Base-by-base conservation (phyloP, 164 flowering plant genomes). In the Magnolia changhungtana region DNA sequence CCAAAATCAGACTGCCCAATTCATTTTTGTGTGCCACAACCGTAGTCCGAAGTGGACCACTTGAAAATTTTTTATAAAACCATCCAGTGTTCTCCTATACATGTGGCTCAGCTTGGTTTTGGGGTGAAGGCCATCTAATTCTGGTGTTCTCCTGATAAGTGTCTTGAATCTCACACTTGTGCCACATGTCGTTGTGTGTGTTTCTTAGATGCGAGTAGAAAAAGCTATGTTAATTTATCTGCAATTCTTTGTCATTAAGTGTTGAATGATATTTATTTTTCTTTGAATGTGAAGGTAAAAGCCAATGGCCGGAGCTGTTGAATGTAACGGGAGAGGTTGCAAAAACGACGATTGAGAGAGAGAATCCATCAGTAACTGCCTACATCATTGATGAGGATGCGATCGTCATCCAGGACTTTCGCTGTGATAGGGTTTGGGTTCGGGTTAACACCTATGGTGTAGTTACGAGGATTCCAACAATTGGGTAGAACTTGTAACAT, bases 341-440 rank as follows among this genome's bases (percentile, higher is more conserved):
- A 4, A 72, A 72, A 20, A 75, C 63, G 2, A 68, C 45, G 1
- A 80, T 79, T 21, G 71, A 11, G 59, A 75, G 49, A 10, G 72
- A 79, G 71, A 79, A 72, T 68, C 73, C 73, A 0, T 18, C 24
- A 3, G 68, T 80, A 7, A n/a, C 14, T 19, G 76, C 71, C 37
- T 10, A 21, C 13, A 55, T 80, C 7, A 27, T 80, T 4, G 64
- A 45, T 9, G 79, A 76, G 61, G 76, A 64, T 45, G n/a, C 51
- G 50, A 14, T 61, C 8, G 65, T 76, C 21, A 59, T 63, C 31
- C 45, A 19, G 52, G 76, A 80, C 50, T 80, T 45, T 23, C 63
- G 81, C 31, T 84, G 89, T 61, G 72, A 81, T 37, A 75, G 87
- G 68, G 87, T 86, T 49, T 76, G 85, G 76, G 77, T 80, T 75